These are phyloP conservation scores for Scenedesmus sp. DNA, from an alignment of 163 green algal species.

Conservation along the genomic window DNA sequence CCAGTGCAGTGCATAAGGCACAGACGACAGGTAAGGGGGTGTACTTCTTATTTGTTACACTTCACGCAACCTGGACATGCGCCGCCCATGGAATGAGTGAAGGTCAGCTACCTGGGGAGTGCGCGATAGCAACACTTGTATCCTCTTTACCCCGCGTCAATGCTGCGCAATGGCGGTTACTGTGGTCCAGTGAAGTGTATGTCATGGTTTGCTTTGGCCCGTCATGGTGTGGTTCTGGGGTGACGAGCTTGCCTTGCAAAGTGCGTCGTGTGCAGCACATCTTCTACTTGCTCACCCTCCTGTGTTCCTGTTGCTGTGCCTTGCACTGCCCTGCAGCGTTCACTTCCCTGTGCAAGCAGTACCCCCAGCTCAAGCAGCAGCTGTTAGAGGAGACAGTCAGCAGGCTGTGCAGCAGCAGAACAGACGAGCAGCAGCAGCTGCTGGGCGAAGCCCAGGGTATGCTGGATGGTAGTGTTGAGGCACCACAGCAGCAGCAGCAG, in stretches of 20 bases:
- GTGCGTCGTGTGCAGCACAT: neutral
- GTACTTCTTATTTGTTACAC: too few relatives aligned
- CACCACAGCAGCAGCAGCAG: slow-evolving; percentile 35
- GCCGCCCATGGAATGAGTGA: neutral
- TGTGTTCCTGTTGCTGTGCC: neutral
- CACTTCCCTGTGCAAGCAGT: neutral
- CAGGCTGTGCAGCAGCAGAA: slow-evolving; percentile 25
- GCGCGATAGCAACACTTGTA: too few relatives aligned
- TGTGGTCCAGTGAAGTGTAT: too few relatives aligned
- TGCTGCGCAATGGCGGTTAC: too few relatives aligned
- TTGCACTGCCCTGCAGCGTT: slow-evolving; percentile 17
- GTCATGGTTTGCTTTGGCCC: too few relatives aligned
- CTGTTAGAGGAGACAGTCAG: slow-evolving; percentile 24
- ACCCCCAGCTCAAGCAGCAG: slow-evolving; percentile 16
- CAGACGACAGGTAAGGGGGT: neutral
- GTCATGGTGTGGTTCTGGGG: too few relatives aligned
- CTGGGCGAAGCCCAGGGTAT: neutral
- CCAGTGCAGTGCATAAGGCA: neutral
- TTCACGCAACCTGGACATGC: too few relatives aligned
- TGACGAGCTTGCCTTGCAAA: too few relatives aligned
- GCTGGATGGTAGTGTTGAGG: neutral
- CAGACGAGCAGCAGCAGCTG: slow-evolving; percentile 13
- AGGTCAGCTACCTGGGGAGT: too few relatives aligned
- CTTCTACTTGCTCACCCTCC: neutral
- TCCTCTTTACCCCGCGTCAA: too few relatives aligned